Conservation (phyloP, 345 rosid species). For the Heritiera fomes region DNA sequence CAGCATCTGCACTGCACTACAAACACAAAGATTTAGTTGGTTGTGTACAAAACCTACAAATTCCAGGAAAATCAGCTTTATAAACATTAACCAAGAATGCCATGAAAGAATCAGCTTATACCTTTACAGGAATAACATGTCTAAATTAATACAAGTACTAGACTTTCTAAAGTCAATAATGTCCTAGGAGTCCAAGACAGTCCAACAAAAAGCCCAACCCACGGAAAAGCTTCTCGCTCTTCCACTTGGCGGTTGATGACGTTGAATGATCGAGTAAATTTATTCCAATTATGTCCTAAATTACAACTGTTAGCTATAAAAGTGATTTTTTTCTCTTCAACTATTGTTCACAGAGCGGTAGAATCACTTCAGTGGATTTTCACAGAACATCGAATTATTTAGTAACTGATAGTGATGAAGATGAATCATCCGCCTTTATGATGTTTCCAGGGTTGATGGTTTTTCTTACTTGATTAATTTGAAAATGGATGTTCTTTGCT, state of each 20-base stretch:
- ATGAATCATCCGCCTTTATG: slow-evolving; percentile 89
- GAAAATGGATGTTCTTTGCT: neutral
- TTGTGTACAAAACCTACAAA: neutral
- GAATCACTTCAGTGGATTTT: neutral
- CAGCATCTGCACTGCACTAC: neutral
- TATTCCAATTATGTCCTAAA: neutral
- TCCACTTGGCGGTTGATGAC: too few species aligned
- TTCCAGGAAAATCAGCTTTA: neutral
- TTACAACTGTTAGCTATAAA: neutral
- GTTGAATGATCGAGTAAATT: too few species aligned
- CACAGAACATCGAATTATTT: slow-evolving; percentile 61
- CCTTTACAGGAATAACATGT: too few species aligned
- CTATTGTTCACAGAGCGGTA: neutral
- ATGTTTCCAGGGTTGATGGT: slow-evolving; percentile 47
- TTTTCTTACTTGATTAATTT: neutral
- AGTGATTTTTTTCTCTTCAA: neutral
- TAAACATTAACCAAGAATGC: too few species aligned
- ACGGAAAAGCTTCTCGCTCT: too few species aligned
- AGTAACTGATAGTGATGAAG: slow-evolving; percentile 96
- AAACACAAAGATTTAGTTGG: neutral
- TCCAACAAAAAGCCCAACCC: too few species aligned
- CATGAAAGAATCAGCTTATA: too few species aligned
- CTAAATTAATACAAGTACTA: too few species aligned
- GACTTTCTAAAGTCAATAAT: too few species aligned
- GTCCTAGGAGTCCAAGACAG: too few species aligned